These are phyloP conservation scores for Leishmania tarentolae DNA, from an alignment of 208 protist species.

Conservation along the genomic window DNA sequence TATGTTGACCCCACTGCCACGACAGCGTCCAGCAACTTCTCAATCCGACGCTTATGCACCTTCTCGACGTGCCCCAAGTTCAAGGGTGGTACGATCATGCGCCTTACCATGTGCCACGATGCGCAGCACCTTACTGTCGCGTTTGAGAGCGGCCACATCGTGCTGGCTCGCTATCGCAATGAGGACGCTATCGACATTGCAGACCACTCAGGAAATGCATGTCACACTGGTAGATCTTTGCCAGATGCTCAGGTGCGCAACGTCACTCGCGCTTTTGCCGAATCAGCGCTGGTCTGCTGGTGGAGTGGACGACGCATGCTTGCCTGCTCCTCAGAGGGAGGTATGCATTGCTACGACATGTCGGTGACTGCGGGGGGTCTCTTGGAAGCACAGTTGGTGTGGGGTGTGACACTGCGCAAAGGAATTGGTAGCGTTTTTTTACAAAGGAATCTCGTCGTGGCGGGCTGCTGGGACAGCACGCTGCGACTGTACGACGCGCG, in stretches of 20 bases:
- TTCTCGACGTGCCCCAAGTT: slow-evolving; percentile 52
- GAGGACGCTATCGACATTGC: not conserved
- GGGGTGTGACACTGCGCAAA: slow-evolving; percentile 54
- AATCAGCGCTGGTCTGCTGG: slow-evolving; percentile 65
- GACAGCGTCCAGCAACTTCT: slow-evolving; percentile 8
- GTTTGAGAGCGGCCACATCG: slow-evolving; percentile 84
- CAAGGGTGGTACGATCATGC: slow-evolving; percentile 84
- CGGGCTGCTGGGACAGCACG: slow-evolving; percentile 79
- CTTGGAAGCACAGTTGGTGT: slow-evolving; percentile 41
- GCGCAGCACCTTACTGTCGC: slow-evolving; percentile 39
- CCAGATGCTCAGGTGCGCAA: slow-evolving; percentile 24
- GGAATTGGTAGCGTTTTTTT: slow-evolving; percentile 64
- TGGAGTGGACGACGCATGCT: slow-evolving; percentile 51
- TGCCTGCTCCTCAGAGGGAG: slow-evolving; percentile 66
- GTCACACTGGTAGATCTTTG: not conserved
- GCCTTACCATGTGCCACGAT: slow-evolving; percentile 47
- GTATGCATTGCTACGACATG: slow-evolving; percentile 66
- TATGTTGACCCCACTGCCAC: slow-evolving; percentile 18
- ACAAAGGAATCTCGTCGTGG: slow-evolving; percentile 52
- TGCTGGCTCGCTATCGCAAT: slow-evolving; percentile 31
- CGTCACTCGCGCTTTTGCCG: slow-evolving; percentile 66
- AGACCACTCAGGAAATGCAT: not conserved
- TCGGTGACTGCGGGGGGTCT: not conserved
- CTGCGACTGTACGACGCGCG: slow-evolving; percentile 64
- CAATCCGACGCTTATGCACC: slow-evolving; percentile 24